phyloP scores from a whole-genome alignment of 768 basidiomycete genomes.

The Suillus discolor region DNA sequence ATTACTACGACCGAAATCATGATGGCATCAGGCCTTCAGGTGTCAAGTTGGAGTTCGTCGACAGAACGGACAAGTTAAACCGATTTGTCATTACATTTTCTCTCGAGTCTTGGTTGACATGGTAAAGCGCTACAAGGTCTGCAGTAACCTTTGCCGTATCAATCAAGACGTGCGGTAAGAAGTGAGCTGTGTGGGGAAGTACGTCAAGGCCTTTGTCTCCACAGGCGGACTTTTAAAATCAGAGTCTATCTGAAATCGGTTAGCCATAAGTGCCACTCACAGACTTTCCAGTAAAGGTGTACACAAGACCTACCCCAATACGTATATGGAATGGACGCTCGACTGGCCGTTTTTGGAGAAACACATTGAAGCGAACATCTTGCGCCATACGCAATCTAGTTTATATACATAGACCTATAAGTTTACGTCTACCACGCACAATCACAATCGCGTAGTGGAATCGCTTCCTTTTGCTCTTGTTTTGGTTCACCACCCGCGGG shows the following conservation, averaged over 20 bases:
- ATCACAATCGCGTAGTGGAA: not conserved
- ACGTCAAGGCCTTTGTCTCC: not conserved
- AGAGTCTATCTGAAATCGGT: not conserved
- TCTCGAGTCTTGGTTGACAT: not conserved
- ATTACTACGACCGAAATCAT: too few relatives aligned
- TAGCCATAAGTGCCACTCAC: not conserved
- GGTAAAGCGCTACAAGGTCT: not conserved
- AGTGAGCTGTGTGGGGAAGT: not conserved
- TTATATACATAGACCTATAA: constrained; percentile 5
- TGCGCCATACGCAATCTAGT: not conserved
- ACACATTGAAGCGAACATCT: not conserved
- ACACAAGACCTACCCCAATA: not conserved
- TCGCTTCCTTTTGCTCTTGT: not conserved
- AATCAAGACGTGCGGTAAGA: not conserved
- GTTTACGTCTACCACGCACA: constrained; percentile 14
- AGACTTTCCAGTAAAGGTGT: not conserved
- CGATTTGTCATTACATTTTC: not conserved
- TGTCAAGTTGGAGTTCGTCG: too few relatives aligned
- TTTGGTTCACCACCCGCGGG: constrained; percentile 61
- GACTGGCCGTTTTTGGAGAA: not conserved
- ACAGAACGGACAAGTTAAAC: not conserved
- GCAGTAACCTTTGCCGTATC: not conserved
- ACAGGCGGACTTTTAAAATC: not conserved
- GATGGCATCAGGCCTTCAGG: too few relatives aligned
- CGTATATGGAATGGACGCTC: not conserved